phyloP scores from a whole-genome alignment of 2,329 filamentous ascomycete species.

The Cytospora schulzeri region DNA sequence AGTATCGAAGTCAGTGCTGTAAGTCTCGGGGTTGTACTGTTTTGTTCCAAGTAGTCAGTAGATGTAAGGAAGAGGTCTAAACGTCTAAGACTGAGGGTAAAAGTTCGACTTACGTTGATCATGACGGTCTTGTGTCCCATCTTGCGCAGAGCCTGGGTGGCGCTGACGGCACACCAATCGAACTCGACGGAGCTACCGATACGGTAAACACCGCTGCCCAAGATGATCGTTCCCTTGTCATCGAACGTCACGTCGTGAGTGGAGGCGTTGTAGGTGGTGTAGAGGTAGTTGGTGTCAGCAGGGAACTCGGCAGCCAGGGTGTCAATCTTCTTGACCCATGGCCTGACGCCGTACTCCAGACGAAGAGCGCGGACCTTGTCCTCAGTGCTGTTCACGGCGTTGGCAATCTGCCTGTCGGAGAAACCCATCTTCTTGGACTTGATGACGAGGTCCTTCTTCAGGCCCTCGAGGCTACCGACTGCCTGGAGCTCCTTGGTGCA shows the following conservation, averaged over 20 bases:
- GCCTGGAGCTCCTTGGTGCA: constrained; percentile 84
- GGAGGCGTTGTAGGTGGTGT: constrained; percentile 96
- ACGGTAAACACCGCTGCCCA: constrained; percentile 94
- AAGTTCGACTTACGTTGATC: constrained; percentile 69
- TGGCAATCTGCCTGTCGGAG: constrained; percentile 92
- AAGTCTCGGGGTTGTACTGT: constrained; percentile 77
- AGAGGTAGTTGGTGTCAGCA: constrained; percentile 91
- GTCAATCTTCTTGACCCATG: constrained; percentile 98
- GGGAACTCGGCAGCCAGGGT: constrained; percentile 97
- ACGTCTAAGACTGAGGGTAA: too few relatives aligned
- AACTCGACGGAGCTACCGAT: constrained; percentile 98
- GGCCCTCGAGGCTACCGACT: constrained; percentile 76
- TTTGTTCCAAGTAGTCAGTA: neutral
- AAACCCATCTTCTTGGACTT: constrained; percentile 98
- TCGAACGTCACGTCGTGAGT: constrained; percentile 93
- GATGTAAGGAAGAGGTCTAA: neutral
- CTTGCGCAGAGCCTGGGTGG: constrained; percentile 76
- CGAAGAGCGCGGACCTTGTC: constrained; percentile 85
- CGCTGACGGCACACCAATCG: constrained; percentile 96
- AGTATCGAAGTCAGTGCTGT: constrained; percentile 80
- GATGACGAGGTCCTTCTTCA: constrained; percentile 85
- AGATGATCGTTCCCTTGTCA: constrained; percentile 84
- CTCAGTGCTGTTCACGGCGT: constrained; percentile 82
- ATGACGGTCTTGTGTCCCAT: constrained; percentile 97
- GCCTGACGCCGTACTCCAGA: constrained; percentile 83